These are phyloP conservation scores for Piper betle DNA, from an alignment of 164 flowering plant genomes.

Conservation along the genomic window DNA sequence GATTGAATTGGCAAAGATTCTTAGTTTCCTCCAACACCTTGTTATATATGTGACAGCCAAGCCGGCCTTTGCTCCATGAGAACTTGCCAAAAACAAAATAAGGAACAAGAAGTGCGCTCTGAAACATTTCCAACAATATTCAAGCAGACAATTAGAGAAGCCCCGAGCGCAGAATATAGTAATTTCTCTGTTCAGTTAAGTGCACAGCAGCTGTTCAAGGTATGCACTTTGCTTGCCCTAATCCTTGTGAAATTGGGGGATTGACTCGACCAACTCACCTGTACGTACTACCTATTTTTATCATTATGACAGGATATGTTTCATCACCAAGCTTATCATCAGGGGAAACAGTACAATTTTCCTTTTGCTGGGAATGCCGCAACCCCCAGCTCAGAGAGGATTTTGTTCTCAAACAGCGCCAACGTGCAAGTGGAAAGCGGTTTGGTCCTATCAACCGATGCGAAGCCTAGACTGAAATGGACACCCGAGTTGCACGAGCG, in stretches of 20 bases:
- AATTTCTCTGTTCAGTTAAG: too few species aligned
- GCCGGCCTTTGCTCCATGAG: slow-evolving; percentile 15
- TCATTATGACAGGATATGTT: slow-evolving; percentile 33
- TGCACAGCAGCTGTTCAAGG: background rate
- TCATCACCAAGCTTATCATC: slow-evolving; percentile 44
- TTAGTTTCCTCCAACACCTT: slow-evolving; percentile 18
- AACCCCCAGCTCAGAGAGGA: slow-evolving; percentile 42
- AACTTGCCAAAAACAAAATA: slow-evolving; percentile 11
- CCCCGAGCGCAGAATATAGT: background rate
- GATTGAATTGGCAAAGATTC: slow-evolving; percentile 64
- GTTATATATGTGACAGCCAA: slow-evolving; percentile 31
- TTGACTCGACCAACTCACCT: background rate
- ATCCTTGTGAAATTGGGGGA: background rate
- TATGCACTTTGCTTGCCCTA: background rate
- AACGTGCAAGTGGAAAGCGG: slow-evolving; percentile 67
- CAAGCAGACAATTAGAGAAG: background rate
- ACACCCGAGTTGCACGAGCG: slow-evolving; percentile 88
- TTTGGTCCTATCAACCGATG: slow-evolving; percentile 94
- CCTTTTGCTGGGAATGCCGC: slow-evolving; percentile 42
- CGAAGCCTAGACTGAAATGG: slow-evolving; percentile 95
- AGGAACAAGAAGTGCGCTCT: slow-evolving; percentile 4
- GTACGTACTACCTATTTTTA: background rate
- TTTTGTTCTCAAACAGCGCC: slow-evolving; percentile 54
- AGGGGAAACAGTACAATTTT: slow-evolving; percentile 33
- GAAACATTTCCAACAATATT: background rate